A percentile compares a stretch with the other conserved stretches of the same genome.
phyloP scores from a whole-genome alignment of 495 filamentous ascomycete genomes.

The Xylaria telfairii region DNA sequence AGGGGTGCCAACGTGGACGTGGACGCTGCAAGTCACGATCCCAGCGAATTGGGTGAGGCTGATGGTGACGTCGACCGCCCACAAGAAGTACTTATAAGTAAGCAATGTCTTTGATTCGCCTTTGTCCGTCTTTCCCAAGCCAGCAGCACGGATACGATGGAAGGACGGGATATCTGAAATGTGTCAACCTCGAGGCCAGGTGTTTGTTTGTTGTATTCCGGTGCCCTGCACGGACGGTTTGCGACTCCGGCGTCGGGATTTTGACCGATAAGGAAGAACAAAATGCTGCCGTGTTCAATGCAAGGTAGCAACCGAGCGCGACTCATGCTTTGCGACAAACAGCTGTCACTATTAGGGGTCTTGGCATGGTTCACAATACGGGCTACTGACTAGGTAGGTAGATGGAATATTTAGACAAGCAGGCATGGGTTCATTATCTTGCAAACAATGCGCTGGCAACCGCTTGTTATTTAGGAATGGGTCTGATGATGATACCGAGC shows the following conservation, averaged over 20 bases:
- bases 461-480: slow-evolving; percentile 7
- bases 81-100: slow-evolving; percentile 4
- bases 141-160: neutral
- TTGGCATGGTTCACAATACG: neutral
- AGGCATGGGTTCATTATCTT: neutral
- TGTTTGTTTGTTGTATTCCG: neutral
- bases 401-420: neutral
- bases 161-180: neutral
- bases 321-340: slow-evolving; percentile 14
- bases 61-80: slow-evolving; percentile 33
- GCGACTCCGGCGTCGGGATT: neutral
- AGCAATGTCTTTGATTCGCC: neutral
- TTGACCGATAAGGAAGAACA: slow-evolving; percentile 8
- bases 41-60: slow-evolving; percentile 41
- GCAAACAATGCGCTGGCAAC: slow-evolving; percentile 3
- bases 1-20: slow-evolving; percentile 34
- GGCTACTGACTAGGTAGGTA: neutral
- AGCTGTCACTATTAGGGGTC: neutral
- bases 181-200: too few species aligned
- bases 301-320: neutral
- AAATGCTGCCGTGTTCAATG: neutral
- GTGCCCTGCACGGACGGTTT: neutral
- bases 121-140: neutral
- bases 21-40: slow-evolving; percentile 38
- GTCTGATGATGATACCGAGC: slow-evolving; percentile 19